phyloP scores from a whole-genome alignment of 148 eudicot genomes.

The Suaeda aralocaspica region DNA sequence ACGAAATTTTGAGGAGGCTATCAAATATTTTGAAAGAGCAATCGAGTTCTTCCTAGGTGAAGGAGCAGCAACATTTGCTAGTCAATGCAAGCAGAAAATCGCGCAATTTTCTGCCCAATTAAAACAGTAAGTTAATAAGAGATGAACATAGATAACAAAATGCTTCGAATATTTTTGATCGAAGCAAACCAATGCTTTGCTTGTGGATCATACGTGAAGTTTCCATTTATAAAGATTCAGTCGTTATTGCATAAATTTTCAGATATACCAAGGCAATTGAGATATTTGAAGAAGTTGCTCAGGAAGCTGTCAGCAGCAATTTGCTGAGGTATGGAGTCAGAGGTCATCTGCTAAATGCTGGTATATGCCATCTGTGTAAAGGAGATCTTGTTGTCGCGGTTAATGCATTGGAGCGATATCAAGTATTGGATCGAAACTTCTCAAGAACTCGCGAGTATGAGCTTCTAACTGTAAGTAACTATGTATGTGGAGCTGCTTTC shows the following conservation, averaged over 20 bases:
- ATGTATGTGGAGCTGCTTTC: neutral
- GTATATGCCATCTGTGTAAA: constrained; percentile 78
- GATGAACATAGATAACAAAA: neutral
- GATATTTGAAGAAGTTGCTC: constrained; percentile 65
- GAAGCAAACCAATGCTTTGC: neutral
- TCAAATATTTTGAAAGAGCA: constrained; percentile 44
- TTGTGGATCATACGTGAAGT: neutral
- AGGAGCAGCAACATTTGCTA: constrained; percentile 50
- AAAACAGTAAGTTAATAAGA: constrained; percentile 38
- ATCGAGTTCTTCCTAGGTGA: constrained; percentile 52
- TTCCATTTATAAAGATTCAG: neutral
- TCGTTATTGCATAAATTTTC: constrained; percentile 5
- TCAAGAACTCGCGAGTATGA: constrained; percentile 33
- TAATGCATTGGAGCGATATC: constrained; percentile 60
- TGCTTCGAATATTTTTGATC: neutral
- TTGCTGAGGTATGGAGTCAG: constrained; percentile 68
- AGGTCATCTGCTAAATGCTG: constrained; percentile 85
- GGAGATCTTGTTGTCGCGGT: constrained; percentile 58
- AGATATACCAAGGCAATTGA: constrained; percentile 65
- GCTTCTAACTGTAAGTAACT: constrained; percentile 32
- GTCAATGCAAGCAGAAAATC: constrained; percentile 67
- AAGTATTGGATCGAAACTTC: constrained; percentile 49
- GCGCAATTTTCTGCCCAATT: constrained; percentile 54
- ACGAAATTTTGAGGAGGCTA: constrained; percentile 47
- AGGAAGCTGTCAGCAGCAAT: constrained; percentile 50